Evolutionary conservation across 169 alveolate genomes (phyloP), one percentile per base, ranked within the genome.

Genomic region (Plasmodium cynomolgi): DNA sequence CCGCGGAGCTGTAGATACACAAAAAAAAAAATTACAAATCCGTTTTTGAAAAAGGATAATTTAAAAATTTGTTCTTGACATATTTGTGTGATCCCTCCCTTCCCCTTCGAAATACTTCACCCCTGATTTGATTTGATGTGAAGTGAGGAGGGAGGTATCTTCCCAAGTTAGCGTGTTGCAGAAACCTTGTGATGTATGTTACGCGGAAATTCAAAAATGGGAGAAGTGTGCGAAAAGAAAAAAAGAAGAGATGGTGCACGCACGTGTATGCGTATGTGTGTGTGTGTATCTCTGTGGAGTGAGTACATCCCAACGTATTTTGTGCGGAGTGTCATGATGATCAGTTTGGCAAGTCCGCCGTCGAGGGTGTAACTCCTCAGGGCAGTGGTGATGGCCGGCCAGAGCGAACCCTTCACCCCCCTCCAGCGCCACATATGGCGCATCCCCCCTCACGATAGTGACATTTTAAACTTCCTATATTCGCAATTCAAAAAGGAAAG

Each of bases 391-490:
- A 83, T 83, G 31, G 8, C 15, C 56, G 31, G 8, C 15, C 56
- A 83, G 34, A 58, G 47, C 1, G 81, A 81, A 47, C 15, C 33
- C 41, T 8, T 44, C 6, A 2, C 7, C 62, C 23, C 8, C 23
- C 1, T 1, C 20, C 20, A 1, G 58, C 58, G 58, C 17, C 58
- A 8, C 3, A 44, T 11, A 44, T 44, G 54, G 0, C 5, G 54
- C 54, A 11, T 44, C 58, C 58, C 20, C 58, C 47, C 47, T 39
- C 56, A 80, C 58, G 39, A 68, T 11, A 54, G 34, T 58, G 83
- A 33, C 31, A 84, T 23, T 26, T 85, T 85, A 68, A 11, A 85
- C 79, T 85, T 85, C 68, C 56, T 85, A 62, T 85, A 85, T 31
- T 85, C 93, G 34, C 50, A 29, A 20, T 85, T 74, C 11, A 85